Evolutionary conservation across 73 alveolate genomes (phyloP).

Genomic region (Paramecium biaurelia): DNA sequence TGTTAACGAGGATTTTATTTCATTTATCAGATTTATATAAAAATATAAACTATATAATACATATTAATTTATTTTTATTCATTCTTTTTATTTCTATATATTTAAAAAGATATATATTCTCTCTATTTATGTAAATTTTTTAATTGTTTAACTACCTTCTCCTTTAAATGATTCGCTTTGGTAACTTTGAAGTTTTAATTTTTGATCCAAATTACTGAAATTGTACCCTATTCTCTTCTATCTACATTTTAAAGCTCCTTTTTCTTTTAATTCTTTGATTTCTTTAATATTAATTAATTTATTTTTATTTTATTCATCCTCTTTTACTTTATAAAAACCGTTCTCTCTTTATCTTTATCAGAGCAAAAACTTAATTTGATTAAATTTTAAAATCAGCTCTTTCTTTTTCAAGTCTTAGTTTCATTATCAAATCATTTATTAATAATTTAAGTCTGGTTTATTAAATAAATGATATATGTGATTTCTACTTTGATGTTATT

Average conservation of each 20-base stretch:
- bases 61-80: not conserved
- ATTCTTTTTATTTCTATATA: not conserved
- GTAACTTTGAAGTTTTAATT: not conserved
- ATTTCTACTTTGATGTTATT: not conserved
- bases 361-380: not conserved
- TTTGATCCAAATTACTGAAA: not conserved
- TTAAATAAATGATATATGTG: not conserved
- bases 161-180: not conserved
- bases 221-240: not conserved
- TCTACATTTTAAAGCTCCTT: not conserved
- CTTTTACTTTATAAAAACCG: not conserved
- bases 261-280: not conserved
- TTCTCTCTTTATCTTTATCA: constrained; percentile 5
- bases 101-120: not conserved
- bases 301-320: not conserved
- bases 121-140: not conserved
- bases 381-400: too few species aligned
- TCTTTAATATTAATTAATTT: not conserved
- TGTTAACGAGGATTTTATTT: not conserved
- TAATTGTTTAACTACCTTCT: not conserved
- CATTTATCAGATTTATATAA: not conserved
- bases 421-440: not conserved
- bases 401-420: too few species aligned
- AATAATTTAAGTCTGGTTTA: not conserved
- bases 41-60: not conserved